Conservation (phyloP, 352 stramenopile species). For the Pythium apleroticum region DNA sequence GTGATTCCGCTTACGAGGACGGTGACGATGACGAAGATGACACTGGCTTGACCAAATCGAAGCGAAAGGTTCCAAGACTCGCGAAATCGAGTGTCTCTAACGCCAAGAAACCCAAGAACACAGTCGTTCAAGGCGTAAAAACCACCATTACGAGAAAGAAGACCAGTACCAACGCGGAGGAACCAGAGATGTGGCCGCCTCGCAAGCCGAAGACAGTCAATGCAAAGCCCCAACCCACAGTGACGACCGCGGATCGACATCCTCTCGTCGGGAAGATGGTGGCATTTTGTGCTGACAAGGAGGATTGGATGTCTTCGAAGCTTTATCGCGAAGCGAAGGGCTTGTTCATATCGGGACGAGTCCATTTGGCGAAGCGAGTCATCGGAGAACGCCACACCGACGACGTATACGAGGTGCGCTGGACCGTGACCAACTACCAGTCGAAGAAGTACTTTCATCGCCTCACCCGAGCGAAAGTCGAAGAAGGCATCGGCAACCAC, state of each 20-base stretch:
- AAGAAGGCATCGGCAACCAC: slow-evolving; percentile 17
- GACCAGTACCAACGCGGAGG: too few species aligned
- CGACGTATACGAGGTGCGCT: slow-evolving; percentile 10
- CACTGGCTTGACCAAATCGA: not conserved
- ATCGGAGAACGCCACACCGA: not conserved
- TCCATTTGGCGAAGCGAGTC: not conserved
- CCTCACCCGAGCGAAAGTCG: not conserved
- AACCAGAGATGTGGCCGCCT: not conserved
- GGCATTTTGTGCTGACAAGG: slow-evolving; percentile 22
- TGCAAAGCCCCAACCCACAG: not conserved
- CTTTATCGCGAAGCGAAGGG: slow-evolving; percentile 16
- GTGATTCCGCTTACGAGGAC: not conserved
- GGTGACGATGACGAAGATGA: not conserved
- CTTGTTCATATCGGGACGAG: slow-evolving; percentile 9
- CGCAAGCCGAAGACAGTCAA: not conserved
- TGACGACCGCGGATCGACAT: slow-evolving; percentile 4
- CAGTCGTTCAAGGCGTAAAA: too few species aligned
- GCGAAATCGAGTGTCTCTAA: not conserved
- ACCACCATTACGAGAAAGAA: too few species aligned
- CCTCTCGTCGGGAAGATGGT: slow-evolving; percentile 17
- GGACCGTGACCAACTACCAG: slow-evolving; percentile 23
- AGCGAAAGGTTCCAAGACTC: not conserved
- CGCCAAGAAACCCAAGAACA: too few species aligned
- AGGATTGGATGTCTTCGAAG: slow-evolving; percentile 13
- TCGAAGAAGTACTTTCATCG: slow-evolving; percentile 10